A percentile compares a stretch with the other conserved stretches of the same genome.
phyloP scores from a whole-genome alignment of 2,329 filamentous ascomycete genomes.

The Botryotinia calthae region DNA sequence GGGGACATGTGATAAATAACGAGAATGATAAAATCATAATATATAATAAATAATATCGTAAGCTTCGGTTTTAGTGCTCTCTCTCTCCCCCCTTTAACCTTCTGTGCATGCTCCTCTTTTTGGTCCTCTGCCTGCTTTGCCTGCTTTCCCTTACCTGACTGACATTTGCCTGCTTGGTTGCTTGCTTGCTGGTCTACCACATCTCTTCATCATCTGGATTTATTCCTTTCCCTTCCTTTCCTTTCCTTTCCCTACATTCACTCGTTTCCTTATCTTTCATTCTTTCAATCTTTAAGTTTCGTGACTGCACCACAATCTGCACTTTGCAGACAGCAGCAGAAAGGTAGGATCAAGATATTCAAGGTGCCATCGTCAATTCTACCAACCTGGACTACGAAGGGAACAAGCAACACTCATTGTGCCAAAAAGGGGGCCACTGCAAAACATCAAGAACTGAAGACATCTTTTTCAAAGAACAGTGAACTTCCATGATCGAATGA shows the following conservation, averaged over 20 bases:
- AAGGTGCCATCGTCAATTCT: background rate
- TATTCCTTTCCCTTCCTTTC: background rate
- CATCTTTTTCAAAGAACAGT: background rate
- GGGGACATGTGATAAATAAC: background rate
- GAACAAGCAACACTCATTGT: background rate
- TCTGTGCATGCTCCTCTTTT: constrained; percentile 13
- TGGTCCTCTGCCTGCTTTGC: background rate
- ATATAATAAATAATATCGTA: background rate
- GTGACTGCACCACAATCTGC: constrained; percentile 16
- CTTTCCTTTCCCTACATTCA: background rate
- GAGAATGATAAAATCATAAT: background rate
- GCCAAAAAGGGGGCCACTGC: constrained; percentile 5
- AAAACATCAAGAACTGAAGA: background rate
- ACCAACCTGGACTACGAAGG: background rate
- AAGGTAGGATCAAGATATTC: background rate
- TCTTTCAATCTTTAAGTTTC: constrained; percentile 16
- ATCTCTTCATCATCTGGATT: constrained; percentile 8
- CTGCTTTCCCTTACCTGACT: background rate
- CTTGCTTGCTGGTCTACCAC: background rate
- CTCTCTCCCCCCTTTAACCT: background rate
- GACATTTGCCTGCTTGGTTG: background rate
- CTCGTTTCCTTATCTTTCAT: background rate
- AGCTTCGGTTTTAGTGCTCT: background rate
- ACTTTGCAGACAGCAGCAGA: constrained; percentile 20
- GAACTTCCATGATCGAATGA: constrained; percentile 12